Conservation (phyloP, 352 stramenopile genomes). For the Phytopythium montanum region DNA sequence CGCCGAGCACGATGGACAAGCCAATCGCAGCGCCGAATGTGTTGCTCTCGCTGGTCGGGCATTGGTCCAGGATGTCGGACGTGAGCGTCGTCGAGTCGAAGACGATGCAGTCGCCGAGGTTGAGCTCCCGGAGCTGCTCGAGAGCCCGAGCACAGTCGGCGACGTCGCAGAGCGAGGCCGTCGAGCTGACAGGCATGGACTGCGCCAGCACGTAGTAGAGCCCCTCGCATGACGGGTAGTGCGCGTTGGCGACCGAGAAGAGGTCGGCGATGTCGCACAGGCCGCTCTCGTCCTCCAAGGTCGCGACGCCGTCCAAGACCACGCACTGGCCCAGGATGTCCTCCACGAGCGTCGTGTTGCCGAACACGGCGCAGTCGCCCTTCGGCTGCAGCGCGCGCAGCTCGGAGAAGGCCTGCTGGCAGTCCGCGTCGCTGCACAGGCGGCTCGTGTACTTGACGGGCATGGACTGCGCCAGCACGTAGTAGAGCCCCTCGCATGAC, state of each 20-base stretch:
- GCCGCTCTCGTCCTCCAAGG: no score
- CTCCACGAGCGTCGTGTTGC: conserved; percentile 12
- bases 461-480: conserved; percentile 22
- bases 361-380: conserved; percentile 28
- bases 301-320: background rate
- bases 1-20: conserved; percentile 5
- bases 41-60: background rate
- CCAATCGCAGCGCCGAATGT: background rate
- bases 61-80: conserved; percentile 23
- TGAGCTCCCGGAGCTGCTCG: conserved; percentile 11
- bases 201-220: conserved; percentile 25
- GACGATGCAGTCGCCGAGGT: conserved; percentile 26
- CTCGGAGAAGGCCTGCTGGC: conserved; percentile 13
- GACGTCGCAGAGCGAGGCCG: conserved; percentile 14
- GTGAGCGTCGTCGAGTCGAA: conserved; percentile 20
- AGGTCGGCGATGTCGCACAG: no score
- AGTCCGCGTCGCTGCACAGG: conserved; percentile 17
- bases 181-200: conserved; percentile 24
- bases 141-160: conserved; percentile 16
- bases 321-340: conserved; percentile 25
- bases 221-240: conserved; percentile 15
- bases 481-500: conserved; percentile 19
- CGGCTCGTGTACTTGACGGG: conserved; percentile 22
- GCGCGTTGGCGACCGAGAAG: background rate
- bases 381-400: conserved; percentile 10